phyloP scores from a whole-genome alignment of 1,139 yeast species.

The Blastobotrys capitulatus region DNA sequence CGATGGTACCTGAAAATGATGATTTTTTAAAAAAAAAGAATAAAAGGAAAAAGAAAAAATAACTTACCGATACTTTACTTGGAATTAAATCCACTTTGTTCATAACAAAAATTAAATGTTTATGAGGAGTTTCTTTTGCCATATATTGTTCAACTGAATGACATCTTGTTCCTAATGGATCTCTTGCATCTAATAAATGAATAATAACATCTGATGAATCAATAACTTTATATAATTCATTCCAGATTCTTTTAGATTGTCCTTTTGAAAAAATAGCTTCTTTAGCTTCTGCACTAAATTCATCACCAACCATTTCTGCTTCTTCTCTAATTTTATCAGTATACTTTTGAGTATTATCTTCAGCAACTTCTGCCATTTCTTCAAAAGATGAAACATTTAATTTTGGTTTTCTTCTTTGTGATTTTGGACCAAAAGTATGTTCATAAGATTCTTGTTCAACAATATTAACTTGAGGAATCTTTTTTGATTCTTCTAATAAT shows the following conservation, averaged over 20 bases:
- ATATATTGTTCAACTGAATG: constrained; percentile 89
- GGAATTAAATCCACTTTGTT: constrained; percentile 98
- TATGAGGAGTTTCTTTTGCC: constrained; percentile 91
- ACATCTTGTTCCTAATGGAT: constrained; percentile 95
- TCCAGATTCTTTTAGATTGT: constrained; percentile 98
- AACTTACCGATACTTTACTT: constrained; percentile 98
- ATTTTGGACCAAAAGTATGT: constrained; percentile 87
- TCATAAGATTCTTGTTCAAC: constrained; percentile 83
- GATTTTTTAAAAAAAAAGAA: too few relatives aligned
- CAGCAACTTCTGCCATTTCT: constrained; percentile 66
- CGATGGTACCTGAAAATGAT: constrained; percentile 28
- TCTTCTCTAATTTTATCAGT: constrained; percentile 55
- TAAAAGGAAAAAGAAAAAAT: too few relatives aligned
- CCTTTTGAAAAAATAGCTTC: constrained; percentile 96
- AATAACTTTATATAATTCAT: constrained; percentile 91
- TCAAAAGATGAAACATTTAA: constrained; percentile 71
- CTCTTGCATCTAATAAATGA: constrained; percentile 95
- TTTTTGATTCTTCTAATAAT: constrained; percentile 68
- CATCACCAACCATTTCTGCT: constrained; percentile 58
- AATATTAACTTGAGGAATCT: constrained; percentile 73
- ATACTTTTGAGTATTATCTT: constrained; percentile 51
- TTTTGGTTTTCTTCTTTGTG: constrained; percentile 89
- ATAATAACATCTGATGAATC: constrained; percentile 97
- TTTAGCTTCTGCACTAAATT: constrained; percentile 83
- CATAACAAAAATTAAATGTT: constrained; percentile 88